A percentile compares a stretch with the other conserved stretches of the same genome.
Evolutionary conservation across 805 yeast species (phyloP).

Genomic region (Myxozyma neotropica): DNA sequence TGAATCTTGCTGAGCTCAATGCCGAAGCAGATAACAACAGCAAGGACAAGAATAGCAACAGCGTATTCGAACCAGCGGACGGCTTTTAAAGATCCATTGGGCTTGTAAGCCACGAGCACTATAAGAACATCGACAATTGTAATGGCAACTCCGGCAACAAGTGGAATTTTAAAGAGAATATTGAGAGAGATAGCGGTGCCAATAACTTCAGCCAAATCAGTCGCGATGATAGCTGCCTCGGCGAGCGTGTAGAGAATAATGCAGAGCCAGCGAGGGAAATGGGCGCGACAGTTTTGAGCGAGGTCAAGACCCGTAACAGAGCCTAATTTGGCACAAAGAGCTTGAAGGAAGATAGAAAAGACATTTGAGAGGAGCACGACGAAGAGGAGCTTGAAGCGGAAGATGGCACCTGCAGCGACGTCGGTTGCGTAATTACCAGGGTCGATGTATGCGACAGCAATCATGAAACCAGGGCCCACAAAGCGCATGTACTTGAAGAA

Average conservation of each 20-base stretch:
- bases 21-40: conserved; percentile 83
- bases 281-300: conserved; percentile 81
- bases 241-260: conserved; percentile 69
- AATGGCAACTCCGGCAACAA: conserved; percentile 78
- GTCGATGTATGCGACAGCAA: conserved; percentile 93
- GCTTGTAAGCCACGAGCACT: conserved; percentile 84
- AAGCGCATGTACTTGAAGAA: conserved; percentile 58
- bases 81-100: conserved; percentile 76
- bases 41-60: conserved; percentile 74
- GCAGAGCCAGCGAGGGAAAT: conserved; percentile 60
- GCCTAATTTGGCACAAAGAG: conserved; percentile 83
- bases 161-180: conserved; percentile 76
- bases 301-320: conserved; percentile 92
- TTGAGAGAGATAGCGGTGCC: conserved; percentile 96
- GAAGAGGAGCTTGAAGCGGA: conserved; percentile 75
- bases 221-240: conserved; percentile 89
- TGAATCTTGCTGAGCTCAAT: conserved; percentile 75
- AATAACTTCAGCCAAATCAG: conserved; percentile 95
- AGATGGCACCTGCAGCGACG: conserved; percentile 90
- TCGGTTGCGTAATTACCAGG: conserved; percentile 97
- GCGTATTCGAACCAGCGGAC: conserved; percentile 79
- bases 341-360: conserved; percentile 84
- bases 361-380: conserved; percentile 77
- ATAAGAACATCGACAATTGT: conserved; percentile 85
- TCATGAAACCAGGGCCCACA: conserved; percentile 96